Conservation (phyloP, 345 rosid genomes). For the Hypericum perforatum region DNA sequence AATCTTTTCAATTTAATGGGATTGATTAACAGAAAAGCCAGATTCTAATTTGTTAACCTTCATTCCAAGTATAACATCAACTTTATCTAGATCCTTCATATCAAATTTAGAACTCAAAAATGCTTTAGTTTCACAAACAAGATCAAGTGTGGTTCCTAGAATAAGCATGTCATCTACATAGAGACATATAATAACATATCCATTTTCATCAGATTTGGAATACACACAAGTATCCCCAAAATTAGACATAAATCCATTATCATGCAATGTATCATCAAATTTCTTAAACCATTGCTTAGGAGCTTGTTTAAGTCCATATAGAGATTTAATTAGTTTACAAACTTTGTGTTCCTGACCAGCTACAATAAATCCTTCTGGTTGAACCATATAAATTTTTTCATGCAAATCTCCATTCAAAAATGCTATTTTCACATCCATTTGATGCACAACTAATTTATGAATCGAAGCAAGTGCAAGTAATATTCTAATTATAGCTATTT, state of each 20-base stretch:
- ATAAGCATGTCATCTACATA: background rate
- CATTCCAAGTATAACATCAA: background rate
- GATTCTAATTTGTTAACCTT: background rate
- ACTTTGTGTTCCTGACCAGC: background rate
- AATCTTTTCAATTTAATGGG: no score
- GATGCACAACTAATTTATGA: background rate
- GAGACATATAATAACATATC: background rate
- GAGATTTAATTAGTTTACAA: background rate
- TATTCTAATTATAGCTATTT: background rate
- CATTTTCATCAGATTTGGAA: background rate
- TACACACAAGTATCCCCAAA: background rate
- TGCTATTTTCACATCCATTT: no score
- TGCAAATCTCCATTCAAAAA: no score
- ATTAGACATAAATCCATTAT: background rate
- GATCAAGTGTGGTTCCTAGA: background rate
- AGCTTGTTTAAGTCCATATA: no score
- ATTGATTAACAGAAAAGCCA: background rate
- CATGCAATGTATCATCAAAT: background rate
- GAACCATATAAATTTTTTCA: no score
- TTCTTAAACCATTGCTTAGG: no score
- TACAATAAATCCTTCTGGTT: background rate
- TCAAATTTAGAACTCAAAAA: background rate
- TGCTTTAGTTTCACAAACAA: background rate
- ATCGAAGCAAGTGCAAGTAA: background rate
- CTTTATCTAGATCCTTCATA: background rate